A percentile compares a stretch with the other conserved stretches of the same genome.
These are phyloP conservation scores for Vitis rotundifolia DNA, from an alignment of 164 flowering plant genomes.

Conservation along the genomic window DNA sequence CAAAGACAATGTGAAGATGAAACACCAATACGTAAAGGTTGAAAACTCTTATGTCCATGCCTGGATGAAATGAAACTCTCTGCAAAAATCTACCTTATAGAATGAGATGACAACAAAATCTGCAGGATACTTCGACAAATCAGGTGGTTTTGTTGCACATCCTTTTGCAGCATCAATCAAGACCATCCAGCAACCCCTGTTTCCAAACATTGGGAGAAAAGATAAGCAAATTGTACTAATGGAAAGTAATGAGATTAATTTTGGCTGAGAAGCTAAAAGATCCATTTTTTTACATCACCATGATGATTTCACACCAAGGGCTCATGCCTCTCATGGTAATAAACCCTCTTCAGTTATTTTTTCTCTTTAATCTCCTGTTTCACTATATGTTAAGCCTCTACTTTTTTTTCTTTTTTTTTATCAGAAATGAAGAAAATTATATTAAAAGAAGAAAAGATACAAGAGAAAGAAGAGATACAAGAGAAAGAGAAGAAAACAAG, in stretches of 20 bases:
- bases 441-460: too few species aligned
- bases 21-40: background rate
- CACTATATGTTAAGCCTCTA: too few species aligned
- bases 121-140: constrained; percentile 71
- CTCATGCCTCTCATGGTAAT: too few species aligned
- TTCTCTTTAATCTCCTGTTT: too few species aligned
- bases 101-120: constrained; percentile 93
- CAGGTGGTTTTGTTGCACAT: constrained; percentile 79
- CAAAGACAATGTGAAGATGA: constrained; percentile 10
- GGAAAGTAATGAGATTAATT: background rate
- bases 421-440: too few species aligned
- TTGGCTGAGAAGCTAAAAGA: background rate
- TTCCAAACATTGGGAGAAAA: background rate
- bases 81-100: constrained; percentile 63
- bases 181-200: constrained; percentile 83
- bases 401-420: too few species aligned
- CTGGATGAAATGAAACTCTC: background rate
- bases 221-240: background rate
- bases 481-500: too few species aligned
- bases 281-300: background rate
- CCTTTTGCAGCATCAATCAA: constrained; percentile 99
- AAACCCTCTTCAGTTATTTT: too few species aligned
- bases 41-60: background rate
- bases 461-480: too few species aligned
- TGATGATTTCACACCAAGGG: too few species aligned